Evolutionary conservation across 2,329 filamentous ascomycete genomes (phyloP).

Genomic region (Pestalotiopsis sp.): DNA sequence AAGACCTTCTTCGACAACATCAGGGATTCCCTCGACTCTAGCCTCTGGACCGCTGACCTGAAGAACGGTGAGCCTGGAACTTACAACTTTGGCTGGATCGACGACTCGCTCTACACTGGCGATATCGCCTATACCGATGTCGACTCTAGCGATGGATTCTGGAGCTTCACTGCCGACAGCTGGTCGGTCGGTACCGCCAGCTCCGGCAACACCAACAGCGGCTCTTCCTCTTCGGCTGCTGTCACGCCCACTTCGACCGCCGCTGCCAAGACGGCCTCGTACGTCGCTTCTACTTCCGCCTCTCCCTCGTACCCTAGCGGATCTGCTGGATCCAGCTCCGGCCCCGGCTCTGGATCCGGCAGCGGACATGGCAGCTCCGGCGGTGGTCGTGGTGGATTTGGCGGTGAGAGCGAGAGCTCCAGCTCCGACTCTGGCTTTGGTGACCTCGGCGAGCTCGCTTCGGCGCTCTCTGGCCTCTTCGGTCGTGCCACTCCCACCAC

Average conservation of each 20-base stretch:
- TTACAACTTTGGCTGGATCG: constrained; percentile 39
- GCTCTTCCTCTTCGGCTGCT: constrained; percentile 3
- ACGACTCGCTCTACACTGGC: constrained; percentile 29
- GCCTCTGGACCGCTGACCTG: constrained; percentile 37
- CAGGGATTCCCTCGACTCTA: constrained; percentile 25
- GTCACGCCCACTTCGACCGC: not conserved
- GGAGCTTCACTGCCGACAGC: constrained; percentile 33
- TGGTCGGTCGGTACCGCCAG: constrained; percentile 29
- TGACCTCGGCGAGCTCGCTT: not conserved
- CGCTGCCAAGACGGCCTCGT: not conserved
- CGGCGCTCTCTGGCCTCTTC: not conserved
- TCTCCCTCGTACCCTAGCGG: not conserved
- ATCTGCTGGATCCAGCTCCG: constrained; percentile 1
- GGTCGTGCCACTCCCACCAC: not conserved
- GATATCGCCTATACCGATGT: constrained; percentile 31
- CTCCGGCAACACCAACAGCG: constrained; percentile 3
- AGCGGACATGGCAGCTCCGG: not conserved
- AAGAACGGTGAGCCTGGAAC: constrained; percentile 28
- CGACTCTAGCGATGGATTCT: constrained; percentile 33
- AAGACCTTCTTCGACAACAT: constrained; percentile 39
- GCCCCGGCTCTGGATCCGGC: constrained; percentile 2
- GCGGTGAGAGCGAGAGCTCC: not conserved
- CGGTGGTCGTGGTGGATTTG: not conserved
- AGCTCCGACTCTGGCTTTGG: not conserved
- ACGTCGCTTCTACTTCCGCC: not conserved